These are phyloP conservation scores for Ensete ventricosum DNA, from an alignment of 176 grass and related monocot genomes.

Conservation along the genomic window DNA sequence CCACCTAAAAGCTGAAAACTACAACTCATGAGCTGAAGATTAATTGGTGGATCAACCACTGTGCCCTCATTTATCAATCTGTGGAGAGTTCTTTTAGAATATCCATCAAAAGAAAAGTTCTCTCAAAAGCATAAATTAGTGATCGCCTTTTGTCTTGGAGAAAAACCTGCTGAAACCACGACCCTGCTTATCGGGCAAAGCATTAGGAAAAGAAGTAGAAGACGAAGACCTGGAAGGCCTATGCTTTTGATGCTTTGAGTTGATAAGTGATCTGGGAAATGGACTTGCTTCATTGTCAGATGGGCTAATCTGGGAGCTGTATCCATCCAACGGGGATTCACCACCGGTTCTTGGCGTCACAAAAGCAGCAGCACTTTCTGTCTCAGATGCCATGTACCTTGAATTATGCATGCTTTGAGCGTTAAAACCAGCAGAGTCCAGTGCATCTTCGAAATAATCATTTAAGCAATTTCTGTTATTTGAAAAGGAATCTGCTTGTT, in stretches of 20 bases:
- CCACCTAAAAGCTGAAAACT: neutral
- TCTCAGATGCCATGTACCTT: constrained; percentile 35
- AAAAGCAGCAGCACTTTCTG: constrained; percentile 21
- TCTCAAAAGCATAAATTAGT: constrained; percentile 5
- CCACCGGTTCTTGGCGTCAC: constrained; percentile 28
- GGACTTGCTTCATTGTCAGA: constrained; percentile 50
- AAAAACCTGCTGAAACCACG: constrained; percentile 90
- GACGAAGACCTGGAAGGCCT: constrained; percentile 61
- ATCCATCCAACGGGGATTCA: constrained; percentile 51
- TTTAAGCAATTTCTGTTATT: constrained; percentile 39
- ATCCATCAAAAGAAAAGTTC: neutral
- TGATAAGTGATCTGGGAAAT: constrained; percentile 39
- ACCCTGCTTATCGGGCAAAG: constrained; percentile 53
- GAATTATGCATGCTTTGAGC: constrained; percentile 25
- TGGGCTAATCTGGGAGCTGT: constrained; percentile 30
- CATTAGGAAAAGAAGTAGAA: constrained; percentile 44
- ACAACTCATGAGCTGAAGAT: neutral
- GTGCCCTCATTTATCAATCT: neutral
- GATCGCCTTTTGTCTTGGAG: constrained; percentile 57
- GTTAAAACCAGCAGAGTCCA: constrained; percentile 24
- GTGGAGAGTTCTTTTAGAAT: neutral
- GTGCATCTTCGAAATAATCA: constrained; percentile 38
- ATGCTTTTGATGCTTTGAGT: constrained; percentile 75
- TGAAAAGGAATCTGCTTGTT: constrained; percentile 43
- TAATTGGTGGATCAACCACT: neutral